Evolutionary conservation across 441 rosid genomes (phyloP).

Genomic region (Isatis lusitanica): DNA sequence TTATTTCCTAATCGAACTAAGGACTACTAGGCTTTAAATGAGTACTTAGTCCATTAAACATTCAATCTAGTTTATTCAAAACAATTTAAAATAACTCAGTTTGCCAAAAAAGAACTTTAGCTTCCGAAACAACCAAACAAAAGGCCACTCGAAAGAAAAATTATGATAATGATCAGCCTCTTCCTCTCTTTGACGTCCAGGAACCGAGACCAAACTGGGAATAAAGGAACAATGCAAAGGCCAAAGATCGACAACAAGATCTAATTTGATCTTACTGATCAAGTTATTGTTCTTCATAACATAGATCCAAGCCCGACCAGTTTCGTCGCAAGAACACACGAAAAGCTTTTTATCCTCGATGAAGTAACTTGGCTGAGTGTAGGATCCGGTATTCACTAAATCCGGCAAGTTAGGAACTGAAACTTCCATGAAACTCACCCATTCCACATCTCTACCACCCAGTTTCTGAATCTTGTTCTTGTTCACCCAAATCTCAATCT

Average conservation of each 20-base stretch:
- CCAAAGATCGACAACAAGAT: slow-evolving; percentile 10
- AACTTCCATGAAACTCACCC: neutral
- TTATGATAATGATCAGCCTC: neutral
- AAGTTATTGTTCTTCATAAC: neutral
- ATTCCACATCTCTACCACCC: neutral
- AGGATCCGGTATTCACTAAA: neutral
- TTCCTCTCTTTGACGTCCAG: slow-evolving; percentile 1
- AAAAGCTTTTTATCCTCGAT: neutral
- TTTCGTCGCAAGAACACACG: neutral
- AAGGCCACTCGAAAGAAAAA: neutral
- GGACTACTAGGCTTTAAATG: too few relatives aligned
- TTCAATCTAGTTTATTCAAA: neutral
- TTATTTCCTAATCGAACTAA: too few relatives aligned
- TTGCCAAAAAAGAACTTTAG: neutral
- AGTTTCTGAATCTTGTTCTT: neutral
- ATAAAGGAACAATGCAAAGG: neutral
- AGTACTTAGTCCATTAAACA: too few relatives aligned
- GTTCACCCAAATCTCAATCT: slow-evolving; percentile 1
- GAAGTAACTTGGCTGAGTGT: neutral
- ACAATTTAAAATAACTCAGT: neutral
- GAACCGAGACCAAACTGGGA: slow-evolving; percentile 19
- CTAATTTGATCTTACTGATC: neutral
- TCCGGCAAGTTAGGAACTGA: neutral
- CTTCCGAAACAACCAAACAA: neutral
- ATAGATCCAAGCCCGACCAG: neutral